A percentile compares a stretch with the other conserved stretches of the same genome.
phyloP scores from a whole-genome alignment of 2,329 filamentous ascomycete genomes.

The Aspergillus glaucus region DNA sequence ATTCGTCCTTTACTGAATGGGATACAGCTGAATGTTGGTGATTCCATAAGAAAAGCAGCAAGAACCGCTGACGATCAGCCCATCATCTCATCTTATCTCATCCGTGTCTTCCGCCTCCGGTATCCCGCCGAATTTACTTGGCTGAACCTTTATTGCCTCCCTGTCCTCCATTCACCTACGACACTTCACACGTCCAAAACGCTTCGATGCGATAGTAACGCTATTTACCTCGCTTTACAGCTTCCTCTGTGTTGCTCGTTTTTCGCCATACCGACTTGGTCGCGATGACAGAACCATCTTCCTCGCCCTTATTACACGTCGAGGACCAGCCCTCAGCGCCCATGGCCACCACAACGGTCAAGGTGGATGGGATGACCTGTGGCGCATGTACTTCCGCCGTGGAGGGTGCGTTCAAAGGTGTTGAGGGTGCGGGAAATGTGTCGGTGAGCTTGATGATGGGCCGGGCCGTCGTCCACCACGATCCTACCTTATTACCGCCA shows the following conservation, averaged over 20 bases:
- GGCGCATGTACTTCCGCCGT: slow-evolving; percentile 94
- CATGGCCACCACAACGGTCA: slow-evolving; percentile 85
- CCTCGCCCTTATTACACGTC: slow-evolving; percentile 13
- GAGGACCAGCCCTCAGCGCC: slow-evolving; percentile 40
- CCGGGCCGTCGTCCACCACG: slow-evolving; percentile 87
- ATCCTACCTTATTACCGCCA: slow-evolving; percentile 65
- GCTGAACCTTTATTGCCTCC: background rate
- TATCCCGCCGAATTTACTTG: background rate
- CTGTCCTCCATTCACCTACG: background rate
- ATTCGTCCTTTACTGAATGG: no score
- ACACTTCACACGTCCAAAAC: background rate
- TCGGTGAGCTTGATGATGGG: slow-evolving; percentile 94
- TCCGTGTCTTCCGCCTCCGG: background rate
- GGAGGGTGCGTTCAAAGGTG: slow-evolving; percentile 78
- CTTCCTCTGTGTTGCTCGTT: slow-evolving; percentile 10
- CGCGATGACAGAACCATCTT: slow-evolving; percentile 14
- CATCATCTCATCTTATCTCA: background rate
- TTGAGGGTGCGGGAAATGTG: slow-evolving; percentile 75
- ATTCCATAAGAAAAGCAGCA: background rate
- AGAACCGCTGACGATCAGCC: background rate
- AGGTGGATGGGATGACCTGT: slow-evolving; percentile 81
- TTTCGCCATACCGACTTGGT: slow-evolving; percentile 7
- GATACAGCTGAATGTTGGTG: no score
- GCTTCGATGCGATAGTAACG: slow-evolving; percentile 14
- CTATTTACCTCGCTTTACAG: background rate